Conservation (phyloP, 495 filamentous ascomycete species). For the Clavariopsis aquatica region DNA sequence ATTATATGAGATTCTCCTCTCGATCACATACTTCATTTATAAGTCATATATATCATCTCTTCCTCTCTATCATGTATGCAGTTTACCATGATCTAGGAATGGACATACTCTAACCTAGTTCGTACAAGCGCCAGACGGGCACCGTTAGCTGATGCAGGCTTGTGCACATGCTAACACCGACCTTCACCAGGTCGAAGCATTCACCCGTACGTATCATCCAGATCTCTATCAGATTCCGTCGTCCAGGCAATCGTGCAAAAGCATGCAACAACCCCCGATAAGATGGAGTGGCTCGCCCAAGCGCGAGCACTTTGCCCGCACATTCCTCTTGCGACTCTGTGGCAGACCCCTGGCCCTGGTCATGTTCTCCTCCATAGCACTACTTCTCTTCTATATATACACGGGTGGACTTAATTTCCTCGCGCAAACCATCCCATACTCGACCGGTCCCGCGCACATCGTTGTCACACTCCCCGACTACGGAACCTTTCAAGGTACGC, state of each 20-base stretch:
- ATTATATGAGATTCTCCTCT: no score
- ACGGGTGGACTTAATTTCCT: background rate
- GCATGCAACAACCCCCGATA: background rate
- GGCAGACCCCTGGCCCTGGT: background rate
- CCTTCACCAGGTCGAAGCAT: background rate
- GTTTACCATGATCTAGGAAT: no score
- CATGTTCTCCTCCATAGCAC: background rate
- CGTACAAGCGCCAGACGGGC: no score
- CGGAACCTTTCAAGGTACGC: slow-evolving; percentile 24
- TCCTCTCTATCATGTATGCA: no score
- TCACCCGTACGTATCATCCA: background rate
- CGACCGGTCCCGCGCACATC: slow-evolving; percentile 1
- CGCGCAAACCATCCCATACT: background rate
- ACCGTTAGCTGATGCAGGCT: background rate
- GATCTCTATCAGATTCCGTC: background rate
- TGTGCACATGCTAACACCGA: background rate
- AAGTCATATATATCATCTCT: no score
- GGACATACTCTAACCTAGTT: no score
- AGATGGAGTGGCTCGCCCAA: background rate
- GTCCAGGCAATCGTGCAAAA: no score
- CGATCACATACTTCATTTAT: no score
- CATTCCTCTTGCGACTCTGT: background rate
- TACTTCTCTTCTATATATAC: slow-evolving; percentile 4
- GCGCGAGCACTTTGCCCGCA: background rate
- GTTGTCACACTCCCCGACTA: slow-evolving; percentile 18